A percentile compares a stretch with the other conserved stretches of the same genome.
phyloP scores from a whole-genome alignment of 345 rosid species.

The Melastoma malabathricum region DNA sequence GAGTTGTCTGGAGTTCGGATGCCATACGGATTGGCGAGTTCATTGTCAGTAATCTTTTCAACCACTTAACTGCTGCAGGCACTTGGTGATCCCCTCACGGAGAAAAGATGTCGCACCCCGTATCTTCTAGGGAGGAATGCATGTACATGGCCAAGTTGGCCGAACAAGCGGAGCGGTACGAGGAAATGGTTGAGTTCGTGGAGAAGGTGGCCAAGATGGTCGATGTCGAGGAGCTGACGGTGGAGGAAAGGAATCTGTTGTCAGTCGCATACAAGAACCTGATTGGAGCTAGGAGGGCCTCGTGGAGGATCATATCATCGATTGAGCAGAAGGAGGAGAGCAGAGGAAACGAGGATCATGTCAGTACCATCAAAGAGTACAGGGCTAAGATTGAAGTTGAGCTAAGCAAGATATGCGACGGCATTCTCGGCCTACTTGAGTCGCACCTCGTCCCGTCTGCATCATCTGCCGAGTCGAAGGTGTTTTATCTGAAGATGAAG shows the following conservation, averaged over 20 bases:
- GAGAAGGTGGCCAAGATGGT: conserved; percentile 52
- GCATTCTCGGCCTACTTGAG: conserved; percentile 52
- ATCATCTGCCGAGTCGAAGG: conserved; percentile 61
- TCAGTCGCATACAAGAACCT: conserved; percentile 88
- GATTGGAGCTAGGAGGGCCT: conserved; percentile 75
- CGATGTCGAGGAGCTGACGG: conserved; percentile 46
- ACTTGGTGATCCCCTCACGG: no score
- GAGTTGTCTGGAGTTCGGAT: no score
- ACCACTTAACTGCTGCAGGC: no score
- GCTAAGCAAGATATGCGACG: conserved; percentile 56
- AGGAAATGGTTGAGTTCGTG: conserved; percentile 78
- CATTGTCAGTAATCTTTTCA: no score
- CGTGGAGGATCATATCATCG: conserved; percentile 60
- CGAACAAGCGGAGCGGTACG: no score
- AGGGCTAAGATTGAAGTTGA: conserved; percentile 63
- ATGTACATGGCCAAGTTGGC: not conserved
- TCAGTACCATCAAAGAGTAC: conserved; percentile 58
- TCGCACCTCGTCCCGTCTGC: conserved; percentile 59
- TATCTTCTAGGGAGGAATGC: not conserved
- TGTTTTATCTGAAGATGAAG: conserved; percentile 59
- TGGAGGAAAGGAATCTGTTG: conserved; percentile 74
- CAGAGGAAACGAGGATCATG: conserved; percentile 61
- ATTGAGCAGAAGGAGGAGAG: conserved; percentile 81
- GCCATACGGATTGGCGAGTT: no score
- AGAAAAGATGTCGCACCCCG: no score